A percentile compares a stretch with the other conserved stretches of the same genome.
These are phyloP conservation scores for Fusarium brachygibbosum DNA, from an alignment of 2,329 filamentous ascomycete genomes.

Conservation along the genomic window DNA sequence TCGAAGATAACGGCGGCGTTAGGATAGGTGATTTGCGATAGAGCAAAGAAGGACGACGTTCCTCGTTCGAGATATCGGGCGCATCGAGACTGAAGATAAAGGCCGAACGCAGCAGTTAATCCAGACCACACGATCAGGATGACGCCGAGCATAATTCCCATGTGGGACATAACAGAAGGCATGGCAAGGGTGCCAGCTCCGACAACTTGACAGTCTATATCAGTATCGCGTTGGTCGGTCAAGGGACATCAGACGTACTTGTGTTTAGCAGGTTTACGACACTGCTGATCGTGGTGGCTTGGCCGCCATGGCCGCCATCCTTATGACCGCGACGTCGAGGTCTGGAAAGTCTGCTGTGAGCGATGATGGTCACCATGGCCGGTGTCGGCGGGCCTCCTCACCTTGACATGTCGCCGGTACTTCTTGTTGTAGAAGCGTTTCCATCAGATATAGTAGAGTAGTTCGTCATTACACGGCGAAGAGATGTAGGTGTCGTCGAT, in stretches of 20 bases:
- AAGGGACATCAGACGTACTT: slow-evolving; percentile 67
- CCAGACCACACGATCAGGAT: slow-evolving; percentile 93
- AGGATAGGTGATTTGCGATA: slow-evolving; percentile 96
- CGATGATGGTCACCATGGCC: slow-evolving; percentile 6
- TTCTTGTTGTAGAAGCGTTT: slow-evolving; percentile 57
- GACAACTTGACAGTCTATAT: slow-evolving; percentile 71
- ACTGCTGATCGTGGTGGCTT: slow-evolving; percentile 90
- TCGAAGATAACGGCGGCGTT: slow-evolving; percentile 97
- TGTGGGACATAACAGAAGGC: slow-evolving; percentile 95
- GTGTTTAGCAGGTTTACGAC: slow-evolving; percentile 97
- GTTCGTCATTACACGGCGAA: slow-evolving; percentile 63
- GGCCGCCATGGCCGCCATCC: slow-evolving; percentile 75
- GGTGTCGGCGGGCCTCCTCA: slow-evolving; percentile 46
- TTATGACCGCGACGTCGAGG: slow-evolving; percentile 75
- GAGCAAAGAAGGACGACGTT: slow-evolving; percentile 91
- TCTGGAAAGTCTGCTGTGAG: slow-evolving; percentile 53
- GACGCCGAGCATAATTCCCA: slow-evolving; percentile 89
- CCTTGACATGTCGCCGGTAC: slow-evolving; percentile 65
- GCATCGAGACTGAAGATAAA: slow-evolving; percentile 95
- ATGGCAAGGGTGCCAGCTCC: slow-evolving; percentile 94
- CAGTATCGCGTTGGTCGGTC: slow-evolving; percentile 32
- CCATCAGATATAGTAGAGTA: slow-evolving; percentile 68
- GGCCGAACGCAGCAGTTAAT: slow-evolving; percentile 87
- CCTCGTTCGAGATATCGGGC: slow-evolving; percentile 93
- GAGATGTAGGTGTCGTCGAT: slow-evolving; percentile 6